Evolutionary conservation across 345 rosid species (phyloP), one percentile per base, ranked within the genome.

Genomic region (Limnanthes douglasii): DNA sequence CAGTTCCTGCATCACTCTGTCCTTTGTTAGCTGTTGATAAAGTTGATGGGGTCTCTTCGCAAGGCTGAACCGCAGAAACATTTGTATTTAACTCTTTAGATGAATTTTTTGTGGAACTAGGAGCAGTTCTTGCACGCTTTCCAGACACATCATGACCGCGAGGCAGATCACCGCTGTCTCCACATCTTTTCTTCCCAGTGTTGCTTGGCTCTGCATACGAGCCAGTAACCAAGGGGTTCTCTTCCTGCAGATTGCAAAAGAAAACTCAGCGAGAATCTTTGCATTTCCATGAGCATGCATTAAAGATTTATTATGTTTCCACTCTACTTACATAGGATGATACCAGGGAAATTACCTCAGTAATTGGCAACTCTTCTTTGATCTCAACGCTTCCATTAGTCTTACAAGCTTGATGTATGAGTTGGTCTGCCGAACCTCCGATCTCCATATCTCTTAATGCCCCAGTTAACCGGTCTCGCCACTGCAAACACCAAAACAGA

Each of bases 391-490:
- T 62, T 53, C 75, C 80, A 48, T 69, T 73, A 38, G 46, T 53
- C 43, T 62, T 72, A 42, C 37, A 50, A 61, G 50, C 62, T 48
- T 57, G 67, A 43, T 37, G 57, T 42, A 64, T 56, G 25, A 56
- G 51, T 47, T 60, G 65, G 41, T 57, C 82, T 27, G 55, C 66
- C 41, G 55, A 37, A 21, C 55, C 62, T 51, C 77, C 90, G 45
- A 55, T 55, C 45, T 83, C 62, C 71, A 83, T 65, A 57, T 64
- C 78, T 64, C 62, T 73, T 58, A 88, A 53, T 48, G 86, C 86
- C 54, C 65, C 67, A 20, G 51, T 53, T 55, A 88, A 51, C 50
- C 93, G 90, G 51, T 74, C 93, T 51, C 83, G 70, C 97, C 97
- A 88, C 97, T 83, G 48, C 36, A 70, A 33, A 61, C 50, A 66